Conservation (phyloP, 2,329 filamentous ascomycete genomes). For the Pleurostoma richardsiae region DNA sequence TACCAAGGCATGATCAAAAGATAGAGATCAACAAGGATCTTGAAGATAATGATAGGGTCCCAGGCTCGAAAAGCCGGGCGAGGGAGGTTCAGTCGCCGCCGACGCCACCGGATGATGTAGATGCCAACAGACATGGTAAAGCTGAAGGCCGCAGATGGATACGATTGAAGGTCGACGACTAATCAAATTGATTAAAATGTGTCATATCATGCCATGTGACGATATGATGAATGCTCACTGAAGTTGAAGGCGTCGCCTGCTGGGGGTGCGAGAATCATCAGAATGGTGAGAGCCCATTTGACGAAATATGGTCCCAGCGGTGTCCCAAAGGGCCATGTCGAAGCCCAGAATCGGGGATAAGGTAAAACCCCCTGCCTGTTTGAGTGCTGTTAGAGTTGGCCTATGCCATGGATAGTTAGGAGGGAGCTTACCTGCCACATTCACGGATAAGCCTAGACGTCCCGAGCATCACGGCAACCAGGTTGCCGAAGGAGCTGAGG, state of each 20-base stretch:
- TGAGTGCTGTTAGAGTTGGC: not conserved
- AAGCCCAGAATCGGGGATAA: constrained; percentile 54
- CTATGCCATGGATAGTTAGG: not conserved
- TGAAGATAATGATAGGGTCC: constrained; percentile 53
- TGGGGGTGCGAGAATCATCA: constrained; percentile 57
- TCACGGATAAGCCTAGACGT: constrained; percentile 54
- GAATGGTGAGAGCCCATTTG: constrained; percentile 49
- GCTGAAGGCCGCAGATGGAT: constrained; percentile 54
- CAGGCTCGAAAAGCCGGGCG: constrained; percentile 52
- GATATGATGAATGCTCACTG: constrained; percentile 24
- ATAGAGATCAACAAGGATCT: constrained; percentile 53
- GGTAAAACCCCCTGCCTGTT: constrained; percentile 51
- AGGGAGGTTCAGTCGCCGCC: constrained; percentile 42
- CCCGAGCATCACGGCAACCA: constrained; percentile 49
- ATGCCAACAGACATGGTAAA: constrained; percentile 53
- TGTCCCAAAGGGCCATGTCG: constrained; percentile 57
- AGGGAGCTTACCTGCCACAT: constrained; percentile 39
- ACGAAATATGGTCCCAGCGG: constrained; percentile 53
- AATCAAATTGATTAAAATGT: constrained; percentile 15
- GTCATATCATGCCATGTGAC: constrained; percentile 21
- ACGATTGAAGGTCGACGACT: constrained; percentile 55
- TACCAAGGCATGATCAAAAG: constrained; percentile 69
- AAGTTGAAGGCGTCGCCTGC: constrained; percentile 63
- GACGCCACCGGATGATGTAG: constrained; percentile 49
- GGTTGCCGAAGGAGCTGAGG: constrained; percentile 53